These are phyloP conservation scores for Colletotrichum lupini DNA, from an alignment of 2,329 filamentous ascomycete genomes.

Conservation along the genomic window DNA sequence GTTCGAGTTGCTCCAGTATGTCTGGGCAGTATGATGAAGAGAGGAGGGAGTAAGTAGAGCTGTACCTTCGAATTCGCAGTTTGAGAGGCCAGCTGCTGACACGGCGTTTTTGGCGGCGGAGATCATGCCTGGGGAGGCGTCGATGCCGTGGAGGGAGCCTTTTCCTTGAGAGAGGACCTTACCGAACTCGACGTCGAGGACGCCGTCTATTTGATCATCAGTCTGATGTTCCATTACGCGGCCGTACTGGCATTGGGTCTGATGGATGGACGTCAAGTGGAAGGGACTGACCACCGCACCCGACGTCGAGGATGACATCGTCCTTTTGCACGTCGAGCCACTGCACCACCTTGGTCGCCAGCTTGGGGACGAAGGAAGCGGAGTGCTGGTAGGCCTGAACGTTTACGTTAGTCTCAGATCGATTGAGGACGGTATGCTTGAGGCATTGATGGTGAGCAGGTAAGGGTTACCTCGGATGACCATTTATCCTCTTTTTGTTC, in stretches of 20 bases:
- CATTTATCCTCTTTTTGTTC: constrained; percentile 48
- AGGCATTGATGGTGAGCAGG: no score
- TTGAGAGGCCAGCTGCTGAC: constrained; percentile 43
- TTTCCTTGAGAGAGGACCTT: constrained; percentile 56
- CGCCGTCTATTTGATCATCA: constrained; percentile 58
- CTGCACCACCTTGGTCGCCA: constrained; percentile 66
- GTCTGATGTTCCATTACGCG: no score
- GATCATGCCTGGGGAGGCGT: constrained; percentile 70
- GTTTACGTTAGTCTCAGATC: background rate
- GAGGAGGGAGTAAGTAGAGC: background rate
- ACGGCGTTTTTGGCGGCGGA: constrained; percentile 57
- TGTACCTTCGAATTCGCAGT: constrained; percentile 57
- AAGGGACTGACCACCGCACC: constrained; percentile 66
- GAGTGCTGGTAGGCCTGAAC: constrained; percentile 67
- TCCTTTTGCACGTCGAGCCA: constrained; percentile 69
- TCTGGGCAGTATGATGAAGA: background rate
- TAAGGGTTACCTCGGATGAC: constrained; percentile 50
- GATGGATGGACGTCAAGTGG: no score
- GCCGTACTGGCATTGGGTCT: no score
- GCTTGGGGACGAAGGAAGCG: constrained; percentile 72
- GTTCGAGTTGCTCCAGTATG: background rate
- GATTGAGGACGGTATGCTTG: no score
- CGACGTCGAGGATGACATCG: constrained; percentile 70
- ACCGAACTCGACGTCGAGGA: constrained; percentile 66
- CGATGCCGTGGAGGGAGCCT: constrained; percentile 66